These are phyloP conservation scores for Xanthoconium purpureum DNA, from an alignment of 768 basidiomycete species.

Conservation along the genomic window DNA sequence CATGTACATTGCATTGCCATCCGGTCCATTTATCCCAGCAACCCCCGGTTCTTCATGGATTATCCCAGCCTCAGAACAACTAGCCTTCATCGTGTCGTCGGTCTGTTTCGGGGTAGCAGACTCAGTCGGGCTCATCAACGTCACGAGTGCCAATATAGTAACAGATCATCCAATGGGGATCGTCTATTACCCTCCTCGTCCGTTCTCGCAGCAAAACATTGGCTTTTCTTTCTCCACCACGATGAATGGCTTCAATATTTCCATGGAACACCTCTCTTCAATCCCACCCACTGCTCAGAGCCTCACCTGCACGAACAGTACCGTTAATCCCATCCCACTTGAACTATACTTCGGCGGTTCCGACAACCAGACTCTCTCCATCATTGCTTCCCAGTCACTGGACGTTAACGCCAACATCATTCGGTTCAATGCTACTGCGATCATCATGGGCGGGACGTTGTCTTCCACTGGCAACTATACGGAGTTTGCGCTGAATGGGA, in stretches of 20 bases:
- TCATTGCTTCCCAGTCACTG: neutral
- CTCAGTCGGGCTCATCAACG: slow-evolving; percentile 9
- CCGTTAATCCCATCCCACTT: neutral
- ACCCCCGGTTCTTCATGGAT: neutral
- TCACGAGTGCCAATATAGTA: neutral
- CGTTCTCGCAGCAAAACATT: neutral
- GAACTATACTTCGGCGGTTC: slow-evolving; percentile 4
- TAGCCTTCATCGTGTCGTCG: slow-evolving; percentile 1
- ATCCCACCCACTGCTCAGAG: slow-evolving; percentile 10
- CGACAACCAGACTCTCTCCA: slow-evolving; percentile 10
- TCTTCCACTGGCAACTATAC: slow-evolving; percentile 4
- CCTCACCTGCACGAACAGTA: neutral
- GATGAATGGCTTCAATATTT: slow-evolving; percentile 18
- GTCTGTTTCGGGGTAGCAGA: neutral
- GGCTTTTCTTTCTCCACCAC: neutral
- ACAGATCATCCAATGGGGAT: neutral
- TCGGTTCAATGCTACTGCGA: slow-evolving; percentile 10
- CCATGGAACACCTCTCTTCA: slow-evolving; percentile 10
- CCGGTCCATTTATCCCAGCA: slow-evolving; percentile 1
- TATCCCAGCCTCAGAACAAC: neutral
- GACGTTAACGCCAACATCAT: neutral
- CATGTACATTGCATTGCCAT: neutral
- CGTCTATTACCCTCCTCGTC: slow-evolving; percentile 16
- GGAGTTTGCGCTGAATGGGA: slow-evolving; percentile 15
- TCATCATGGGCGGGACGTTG: slow-evolving; percentile 8